Evolutionary conservation across 345 rosid species (phyloP).

Genomic region (Syzygium grande): DNA sequence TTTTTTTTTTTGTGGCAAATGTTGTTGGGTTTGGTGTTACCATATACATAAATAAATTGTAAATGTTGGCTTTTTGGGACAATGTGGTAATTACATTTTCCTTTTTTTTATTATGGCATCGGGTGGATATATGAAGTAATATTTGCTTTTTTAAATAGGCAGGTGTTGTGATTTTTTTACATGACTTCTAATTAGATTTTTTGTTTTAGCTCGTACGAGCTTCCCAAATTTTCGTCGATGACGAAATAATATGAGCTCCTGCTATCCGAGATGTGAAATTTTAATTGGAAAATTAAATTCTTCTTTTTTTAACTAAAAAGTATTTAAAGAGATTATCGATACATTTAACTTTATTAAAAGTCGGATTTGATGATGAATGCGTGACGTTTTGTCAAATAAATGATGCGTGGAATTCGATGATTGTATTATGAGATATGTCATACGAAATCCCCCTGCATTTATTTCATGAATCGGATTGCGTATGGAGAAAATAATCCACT

Average conservation of each 20-base stretch:
- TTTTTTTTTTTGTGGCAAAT: background rate
- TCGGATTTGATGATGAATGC: rapidly evolving
- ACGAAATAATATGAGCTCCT: background rate
- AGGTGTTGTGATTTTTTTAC: background rate
- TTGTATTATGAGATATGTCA: background rate
- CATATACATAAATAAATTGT: background rate
- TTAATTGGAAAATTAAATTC: background rate
- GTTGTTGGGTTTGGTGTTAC: background rate
- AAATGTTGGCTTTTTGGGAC: background rate
- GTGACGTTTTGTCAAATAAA: background rate
- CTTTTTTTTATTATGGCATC: background rate
- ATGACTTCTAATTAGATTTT: background rate
- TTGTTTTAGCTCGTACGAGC: background rate
- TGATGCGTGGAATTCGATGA: rapidly evolving
- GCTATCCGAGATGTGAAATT: background rate
- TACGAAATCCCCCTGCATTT: background rate
- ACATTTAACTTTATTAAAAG: background rate
- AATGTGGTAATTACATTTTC: background rate
- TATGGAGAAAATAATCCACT: background rate
- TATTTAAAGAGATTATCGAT: background rate
- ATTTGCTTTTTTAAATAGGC: background rate
- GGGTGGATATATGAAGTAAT: background rate
- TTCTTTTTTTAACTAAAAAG: rapidly evolving
- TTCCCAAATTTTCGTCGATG: background rate
- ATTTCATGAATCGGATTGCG: background rate